A percentile compares a stretch with the other conserved stretches of the same genome.
Evolutionary conservation across 345 rosid genomes (phyloP).

Genomic region (Odontarrhena argentea): DNA sequence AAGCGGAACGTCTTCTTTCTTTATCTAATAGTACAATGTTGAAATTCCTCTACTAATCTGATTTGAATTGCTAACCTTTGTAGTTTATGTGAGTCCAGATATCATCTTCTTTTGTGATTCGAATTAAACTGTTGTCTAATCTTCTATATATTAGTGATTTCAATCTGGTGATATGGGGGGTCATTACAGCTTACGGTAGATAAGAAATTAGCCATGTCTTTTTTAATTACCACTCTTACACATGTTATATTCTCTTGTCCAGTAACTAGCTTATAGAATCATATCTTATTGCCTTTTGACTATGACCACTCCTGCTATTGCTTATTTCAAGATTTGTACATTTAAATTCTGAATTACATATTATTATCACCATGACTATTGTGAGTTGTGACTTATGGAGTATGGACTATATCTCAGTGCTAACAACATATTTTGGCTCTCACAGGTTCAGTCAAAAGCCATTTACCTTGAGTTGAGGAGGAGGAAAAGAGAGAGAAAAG

Average conservation of each 20-base stretch:
- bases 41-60: not conserved
- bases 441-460: conserved; percentile 59
- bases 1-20: not conserved
- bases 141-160: not conserved
- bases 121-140: not conserved
- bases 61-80: not conserved
- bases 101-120: conserved; percentile 15
- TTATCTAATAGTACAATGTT: no score
- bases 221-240: not conserved
- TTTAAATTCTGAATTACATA: not conserved
- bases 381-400: no score
- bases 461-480: conserved; percentile 68
- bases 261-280: no score
- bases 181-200: conserved; percentile 10
- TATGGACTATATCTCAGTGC: not conserved
- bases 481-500: conserved; percentile 66
- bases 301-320: not conserved
- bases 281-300: conserved; percentile 9
- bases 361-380: conserved; percentile 12
- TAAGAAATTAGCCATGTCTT: conserved; percentile 3
- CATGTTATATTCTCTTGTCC: not conserved
- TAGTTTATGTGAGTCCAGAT: not conserved
- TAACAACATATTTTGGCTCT: not conserved
- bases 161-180: conserved; percentile 2
- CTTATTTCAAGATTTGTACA: not conserved